Evolutionary conservation across 2,329 filamentous ascomycete species (phyloP).

Genomic region (Daldinia sp.): DNA sequence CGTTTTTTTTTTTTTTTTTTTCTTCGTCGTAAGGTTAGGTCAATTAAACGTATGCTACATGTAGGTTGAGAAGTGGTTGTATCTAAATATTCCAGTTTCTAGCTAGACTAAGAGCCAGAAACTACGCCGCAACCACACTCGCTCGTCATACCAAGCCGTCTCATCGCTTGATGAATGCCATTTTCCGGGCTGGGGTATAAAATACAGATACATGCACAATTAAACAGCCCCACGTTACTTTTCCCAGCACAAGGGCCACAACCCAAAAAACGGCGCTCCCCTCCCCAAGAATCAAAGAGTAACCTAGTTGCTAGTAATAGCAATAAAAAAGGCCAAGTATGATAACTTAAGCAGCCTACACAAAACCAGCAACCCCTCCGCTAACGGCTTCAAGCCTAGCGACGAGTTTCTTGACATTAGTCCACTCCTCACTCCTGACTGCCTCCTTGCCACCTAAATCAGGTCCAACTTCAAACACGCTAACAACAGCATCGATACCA

Average conservation of each 20-base stretch:
- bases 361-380: slow-evolving; percentile 55
- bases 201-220: slow-evolving; percentile 21
- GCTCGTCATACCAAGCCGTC: slow-evolving; percentile 3
- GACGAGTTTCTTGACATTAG: slow-evolving; percentile 88
- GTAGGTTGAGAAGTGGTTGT: slow-evolving; percentile 2
- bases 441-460: slow-evolving; percentile 86
- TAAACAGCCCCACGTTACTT: slow-evolving; percentile 2
- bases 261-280: slow-evolving; percentile 5
- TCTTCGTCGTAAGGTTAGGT: background rate
- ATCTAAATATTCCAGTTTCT: slow-evolving; percentile 16
- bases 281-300: background rate
- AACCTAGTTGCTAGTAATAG: too few species aligned
- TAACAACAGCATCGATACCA: slow-evolving; percentile 88
- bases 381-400: slow-evolving; percentile 74
- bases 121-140: slow-evolving; percentile 1
- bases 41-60: background rate
- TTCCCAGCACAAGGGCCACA: slow-evolving; percentile 4
- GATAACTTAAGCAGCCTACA: slow-evolving; percentile 45
- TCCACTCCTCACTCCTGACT: slow-evolving; percentile 89
- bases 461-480: slow-evolving; percentile 88
- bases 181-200: slow-evolving; percentile 27
- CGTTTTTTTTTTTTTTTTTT: background rate
- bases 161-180: slow-evolving; percentile 18
- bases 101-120: background rate
- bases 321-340: background rate